Conservation (phyloP, 345 rosid genomes). For the Cardamine occulta region DNA sequence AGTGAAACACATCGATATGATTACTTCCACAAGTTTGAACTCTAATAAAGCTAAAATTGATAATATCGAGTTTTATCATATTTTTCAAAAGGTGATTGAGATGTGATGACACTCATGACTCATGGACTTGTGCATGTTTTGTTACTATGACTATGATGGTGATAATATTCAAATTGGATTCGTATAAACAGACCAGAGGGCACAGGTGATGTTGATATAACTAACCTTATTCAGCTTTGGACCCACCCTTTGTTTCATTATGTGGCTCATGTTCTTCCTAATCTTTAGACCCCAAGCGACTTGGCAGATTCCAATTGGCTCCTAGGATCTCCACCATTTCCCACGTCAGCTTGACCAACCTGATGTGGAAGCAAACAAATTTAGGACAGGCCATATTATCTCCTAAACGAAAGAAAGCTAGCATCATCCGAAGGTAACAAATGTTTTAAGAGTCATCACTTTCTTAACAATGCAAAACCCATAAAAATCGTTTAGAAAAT, state of each 20-base stretch:
- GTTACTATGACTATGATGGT: conserved; percentile 10
- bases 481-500: neutral
- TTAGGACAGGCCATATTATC: conserved; percentile 22
- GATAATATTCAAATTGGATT: conserved; percentile 42
- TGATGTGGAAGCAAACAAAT: conserved; percentile 24
- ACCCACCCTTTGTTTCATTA: conserved; percentile 33
- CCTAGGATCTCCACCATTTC: conserved; percentile 16
- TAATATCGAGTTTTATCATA: conserved; percentile 15
- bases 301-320: conserved; percentile 31
- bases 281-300: conserved; percentile 6
- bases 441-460: neutral
- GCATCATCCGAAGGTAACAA: conserved; percentile 5
- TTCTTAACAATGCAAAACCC: conserved; percentile 11
- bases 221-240: conserved; percentile 21
- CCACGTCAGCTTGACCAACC: conserved; percentile 31
- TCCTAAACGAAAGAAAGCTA: neutral
- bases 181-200: conserved; percentile 15
- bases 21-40: conserved; percentile 26
- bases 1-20: conserved; percentile 10
- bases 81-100: conserved; percentile 24
- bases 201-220: conserved; percentile 25
- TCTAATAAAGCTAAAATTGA: conserved; percentile 14
- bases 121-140: conserved; percentile 23
- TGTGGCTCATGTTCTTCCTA: conserved; percentile 37
- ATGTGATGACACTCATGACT: conserved; percentile 17